Conservation (phyloP, 2,329 filamentous ascomycete genomes). For the Fusarium lyarnte region DNA sequence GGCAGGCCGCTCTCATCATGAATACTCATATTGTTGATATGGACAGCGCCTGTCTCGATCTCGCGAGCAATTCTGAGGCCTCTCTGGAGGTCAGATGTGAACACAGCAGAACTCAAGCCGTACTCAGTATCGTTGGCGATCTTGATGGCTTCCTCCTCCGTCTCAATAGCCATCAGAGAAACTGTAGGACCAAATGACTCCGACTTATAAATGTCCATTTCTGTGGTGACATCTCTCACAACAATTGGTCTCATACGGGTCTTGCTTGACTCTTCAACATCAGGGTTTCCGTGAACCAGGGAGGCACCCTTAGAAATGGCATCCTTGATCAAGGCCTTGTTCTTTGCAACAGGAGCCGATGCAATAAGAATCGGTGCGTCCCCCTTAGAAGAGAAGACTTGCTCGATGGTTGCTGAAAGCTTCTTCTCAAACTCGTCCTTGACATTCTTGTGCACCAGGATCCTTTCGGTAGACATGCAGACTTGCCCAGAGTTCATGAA, state of each 20-base stretch:
- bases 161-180: constrained; percentile 71
- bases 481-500: constrained; percentile 82
- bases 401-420: constrained; percentile 52
- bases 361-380: constrained; percentile 77
- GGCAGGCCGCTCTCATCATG: constrained; percentile 72
- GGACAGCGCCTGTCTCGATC: constrained; percentile 74
- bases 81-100: constrained; percentile 72
- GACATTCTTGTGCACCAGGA: constrained; percentile 65
- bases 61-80: constrained; percentile 68
- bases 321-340: constrained; percentile 72
- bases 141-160: constrained; percentile 75
- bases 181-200: constrained; percentile 84
- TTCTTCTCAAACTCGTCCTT: constrained; percentile 57
- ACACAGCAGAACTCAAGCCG: constrained; percentile 76
- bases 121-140: constrained; percentile 87
- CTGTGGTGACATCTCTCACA: constrained; percentile 66
- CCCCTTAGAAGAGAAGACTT: constrained; percentile 63
- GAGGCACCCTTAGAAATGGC: constrained; percentile 73
- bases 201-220: constrained; percentile 78
- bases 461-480: constrained; percentile 86
- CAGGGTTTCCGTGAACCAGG: constrained; percentile 53
- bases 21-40: constrained; percentile 73
- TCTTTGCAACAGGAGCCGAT: constrained; percentile 71
- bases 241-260: constrained; percentile 71
- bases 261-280: constrained; percentile 45